Base-by-base conservation (phyloP, 805 yeast genomes). In the Blastobotrys attinorum region DNA sequence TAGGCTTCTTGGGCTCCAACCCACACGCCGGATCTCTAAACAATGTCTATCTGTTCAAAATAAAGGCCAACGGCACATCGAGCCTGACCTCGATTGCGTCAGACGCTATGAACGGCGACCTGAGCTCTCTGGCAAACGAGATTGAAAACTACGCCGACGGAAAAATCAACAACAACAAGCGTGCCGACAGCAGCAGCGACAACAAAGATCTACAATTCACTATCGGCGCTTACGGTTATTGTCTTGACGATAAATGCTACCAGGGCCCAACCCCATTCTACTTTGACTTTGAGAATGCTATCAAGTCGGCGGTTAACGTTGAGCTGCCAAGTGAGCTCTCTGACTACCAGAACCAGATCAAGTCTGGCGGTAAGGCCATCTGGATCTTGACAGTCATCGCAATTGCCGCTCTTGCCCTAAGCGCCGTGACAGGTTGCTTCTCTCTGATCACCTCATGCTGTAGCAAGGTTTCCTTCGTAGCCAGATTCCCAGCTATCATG, bases 341-440 rank as follows among this genome's bases (percentile, higher is more conserved):
- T 5, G 18, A n/a, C 13, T 32, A 32, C 10, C 36, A 32, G 10
- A 16, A 22, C 36, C 11, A 15, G 21, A 6, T 32, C 21, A 17
- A 32, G 36, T 3, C 36, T 6, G 36, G 20, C 10, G 36, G 21
- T 16, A 17, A 32, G 36, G 36, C 36, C 36, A 32, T 32, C 21
- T 32, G 36, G 36, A 10, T 32, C 21, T 4, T 32, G 36, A 10
- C 18, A 10, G 36, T 32, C 21, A 32, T 32, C 3, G 36, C 20
- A 5, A 15, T 32, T 6, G 36, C 18, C 21, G 22, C 18, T 16
- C 20, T 15, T 5, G 36, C 36, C 18, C 10, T 32, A 3, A 4
- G 22, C 13, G 6, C 18, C 22, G 15, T 15, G 15, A 32, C 36
- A 3, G 36, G 36, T 4, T 15, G 15, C 13, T 32, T 32, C 21